A percentile compares a stretch with the other conserved stretches of the same genome.
phyloP scores from a whole-genome alignment of 441 rosid genomes.

The Corymbia citriodora region DNA sequence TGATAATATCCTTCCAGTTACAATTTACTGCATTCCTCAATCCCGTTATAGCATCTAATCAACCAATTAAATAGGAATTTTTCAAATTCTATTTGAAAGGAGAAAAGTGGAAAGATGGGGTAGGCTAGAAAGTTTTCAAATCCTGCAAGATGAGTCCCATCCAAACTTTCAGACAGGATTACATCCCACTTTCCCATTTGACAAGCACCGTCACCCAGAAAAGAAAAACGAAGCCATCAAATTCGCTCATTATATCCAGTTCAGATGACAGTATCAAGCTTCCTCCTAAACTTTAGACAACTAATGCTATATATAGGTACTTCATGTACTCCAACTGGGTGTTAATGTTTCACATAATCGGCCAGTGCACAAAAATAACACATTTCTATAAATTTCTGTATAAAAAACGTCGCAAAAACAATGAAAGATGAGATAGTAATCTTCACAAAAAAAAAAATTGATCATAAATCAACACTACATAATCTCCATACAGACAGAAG shows the following conservation, averaged over 20 bases:
- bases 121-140: background rate
- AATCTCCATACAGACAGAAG: background rate
- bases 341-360: background rate
- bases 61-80: background rate
- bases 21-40: background rate
- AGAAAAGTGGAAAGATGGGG: background rate
- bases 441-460: background rate
- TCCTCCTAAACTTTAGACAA: background rate
- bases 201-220: background rate
- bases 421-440: background rate
- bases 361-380: background rate
- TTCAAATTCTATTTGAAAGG: background rate
- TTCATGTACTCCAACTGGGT: background rate
- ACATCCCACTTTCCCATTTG: background rate
- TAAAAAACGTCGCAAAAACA: background rate
- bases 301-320: background rate
- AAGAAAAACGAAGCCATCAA: background rate
- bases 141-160: background rate
- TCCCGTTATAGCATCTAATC: background rate
- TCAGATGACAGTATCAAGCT: background rate
- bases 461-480: background rate
- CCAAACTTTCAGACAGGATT: background rate
- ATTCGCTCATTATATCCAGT: background rate
- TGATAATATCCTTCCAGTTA: background rate
- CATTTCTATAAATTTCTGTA: background rate